Base-by-base conservation (phyloP, 2,329 filamentous ascomycete genomes). In the Metarhizium album region DNA sequence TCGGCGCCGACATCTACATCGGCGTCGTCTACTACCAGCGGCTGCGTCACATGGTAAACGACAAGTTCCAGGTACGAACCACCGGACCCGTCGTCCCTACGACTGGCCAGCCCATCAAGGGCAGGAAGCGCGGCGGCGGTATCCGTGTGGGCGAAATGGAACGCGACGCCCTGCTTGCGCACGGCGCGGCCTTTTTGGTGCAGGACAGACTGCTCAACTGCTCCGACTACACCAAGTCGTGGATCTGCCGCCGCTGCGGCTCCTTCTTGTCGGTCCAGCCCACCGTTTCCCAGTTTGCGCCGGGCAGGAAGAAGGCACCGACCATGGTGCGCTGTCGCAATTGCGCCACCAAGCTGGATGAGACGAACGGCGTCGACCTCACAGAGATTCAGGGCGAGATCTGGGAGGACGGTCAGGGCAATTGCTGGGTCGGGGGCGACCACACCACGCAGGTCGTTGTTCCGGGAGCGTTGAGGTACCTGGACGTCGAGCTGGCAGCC, bases 141-240 rank as follows among this genome's bases (percentile, higher is more conserved):
- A 96, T 98, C 65, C 90, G 93, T 76, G 91, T 98, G 29, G 93
- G 93, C 70, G 93, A 98, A 70, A 98, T 98, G 93, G 93, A 98
- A 73, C 86, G 93, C 58, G 93, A 98, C 68, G 88, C 91, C 3
- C 76, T 98, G 22, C 80, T 98, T 52, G 93, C 93, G 4, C 93
- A 98, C 74, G 93, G 93, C 23, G 93, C 90, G 2, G 90, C 91
- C 3, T 97, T 95, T 74, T 70, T 98, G 53, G 79, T 98, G 5
- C 93, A 98, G 66, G 93, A 98, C 67, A 86, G 93, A 52, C 75
- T 98, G 53, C 84, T 98, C 74, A 97, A 98, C 74, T 98, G 93
- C 71, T 95, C 88, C 48, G 93, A 98, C 68, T 94, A 95, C 67
- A 83, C 85, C 27, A 84, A 85, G 55, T 84, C 90, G 1, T 95